Conservation (phyloP, 208 protist genomes). For the Wallacemonas sp. region DNA sequence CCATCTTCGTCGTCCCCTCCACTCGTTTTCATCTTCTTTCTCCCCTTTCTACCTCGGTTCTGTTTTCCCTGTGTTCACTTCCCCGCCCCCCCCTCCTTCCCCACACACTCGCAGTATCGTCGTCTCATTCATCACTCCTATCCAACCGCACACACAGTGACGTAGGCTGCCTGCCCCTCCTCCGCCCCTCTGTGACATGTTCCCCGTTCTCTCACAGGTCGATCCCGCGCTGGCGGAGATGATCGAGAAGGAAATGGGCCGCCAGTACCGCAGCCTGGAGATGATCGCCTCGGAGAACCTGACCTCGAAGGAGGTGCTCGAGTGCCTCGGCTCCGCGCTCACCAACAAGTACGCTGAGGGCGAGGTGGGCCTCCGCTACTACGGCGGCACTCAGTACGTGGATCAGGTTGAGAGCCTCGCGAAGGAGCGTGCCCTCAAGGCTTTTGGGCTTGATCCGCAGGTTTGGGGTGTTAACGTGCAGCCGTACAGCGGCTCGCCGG, state of each 20-base stretch:
- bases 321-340: conserved; percentile 96
- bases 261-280: conserved; percentile 88
- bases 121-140: conserved; percentile 14
- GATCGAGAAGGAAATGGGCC: conserved; percentile 83
- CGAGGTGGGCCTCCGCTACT: conserved; percentile 95
- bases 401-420: conserved; percentile 96
- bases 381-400: conserved; percentile 98
- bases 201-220: conserved; percentile 37
- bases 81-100: too few relatives aligned
- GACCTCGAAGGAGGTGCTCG: conserved; percentile 96
- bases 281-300: conserved; percentile 98
- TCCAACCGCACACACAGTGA: conserved; percentile 2
- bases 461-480: conserved; percentile 99
- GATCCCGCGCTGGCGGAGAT: conserved; percentile 83
- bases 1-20: too few relatives aligned
- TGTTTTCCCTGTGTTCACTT: neutral
- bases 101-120: too few relatives aligned
- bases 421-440: conserved; percentile 90
- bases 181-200: too few relatives aligned
- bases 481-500: conserved; percentile 97
- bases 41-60: neutral
- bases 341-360: conserved; percentile 99
- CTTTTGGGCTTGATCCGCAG: conserved; percentile 91
- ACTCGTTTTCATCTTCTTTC: neutral
- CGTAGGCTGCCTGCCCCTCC: too few relatives aligned